Evolutionary conservation across 495 filamentous ascomycete genomes (phyloP), one percentile per base, ranked within the genome.

Genomic region (Penicillium ucsense): DNA sequence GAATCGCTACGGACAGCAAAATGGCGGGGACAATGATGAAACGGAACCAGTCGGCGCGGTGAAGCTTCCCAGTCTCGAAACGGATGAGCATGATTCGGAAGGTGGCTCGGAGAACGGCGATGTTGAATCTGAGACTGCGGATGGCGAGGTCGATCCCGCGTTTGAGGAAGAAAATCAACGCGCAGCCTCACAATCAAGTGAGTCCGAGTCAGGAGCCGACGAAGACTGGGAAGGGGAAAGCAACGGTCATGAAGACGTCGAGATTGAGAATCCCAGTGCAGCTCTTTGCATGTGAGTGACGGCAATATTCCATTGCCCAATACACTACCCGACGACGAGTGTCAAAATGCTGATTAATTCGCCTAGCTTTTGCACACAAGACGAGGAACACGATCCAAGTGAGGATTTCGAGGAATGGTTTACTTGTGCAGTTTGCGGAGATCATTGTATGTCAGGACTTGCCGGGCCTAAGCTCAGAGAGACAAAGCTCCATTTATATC

Each of bases 321-420:
- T 42, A 43, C 43, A 31, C 4, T 35, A 31, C 31, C 3, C 38
- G 31, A 30, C 12, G 35, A 37, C 9, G 5, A 10, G 30, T 20
- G 34, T 32, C 34, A 11, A 11, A 43, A 41, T 52, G 49, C 61
- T 70, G 38, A 68, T 47, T 49, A 43, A 30, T n/a, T 7, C 12
- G n/a, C 8, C 49, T 50, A 85, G 81, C 51, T 89, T 86, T 61
- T 95, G 89, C 63, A 78, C 75, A 35, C 74, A 86, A 52, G 84
- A 89, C 56, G 89, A 94, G 66, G 86, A 91, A 44, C 70, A 92
- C 52, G 89, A 95, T 52, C 87, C 89, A 5, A 81, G 78, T 51
- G 84, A 86, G 48, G 90, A 95, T 49, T 96, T 85, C 62, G 92
- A 97, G 66, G 75, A 85, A 48, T 89, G 84, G 60, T 71, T 97